phyloP scores from a whole-genome alignment of 2,329 filamentous ascomycete genomes.

The Xenoacremonium recifei region DNA sequence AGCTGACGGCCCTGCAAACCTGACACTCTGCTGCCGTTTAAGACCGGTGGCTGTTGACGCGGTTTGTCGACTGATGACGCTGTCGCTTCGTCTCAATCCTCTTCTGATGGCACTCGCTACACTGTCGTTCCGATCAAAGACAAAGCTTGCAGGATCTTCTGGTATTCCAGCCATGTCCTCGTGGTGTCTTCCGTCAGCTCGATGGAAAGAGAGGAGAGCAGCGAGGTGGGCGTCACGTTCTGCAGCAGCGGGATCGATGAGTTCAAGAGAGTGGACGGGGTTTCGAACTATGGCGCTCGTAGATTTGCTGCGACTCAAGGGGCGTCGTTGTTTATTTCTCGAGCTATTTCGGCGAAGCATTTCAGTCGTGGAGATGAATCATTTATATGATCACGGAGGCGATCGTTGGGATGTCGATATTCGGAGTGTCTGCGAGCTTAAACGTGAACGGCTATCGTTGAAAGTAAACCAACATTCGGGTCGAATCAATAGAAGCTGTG shows the following conservation, averaged over 20 bases:
- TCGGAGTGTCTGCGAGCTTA: too few relatives aligned
- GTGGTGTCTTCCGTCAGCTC: slow-evolving; percentile 42
- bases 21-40: slow-evolving; percentile 52
- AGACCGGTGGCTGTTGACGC: slow-evolving; percentile 21
- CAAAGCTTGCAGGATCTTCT: slow-evolving; percentile 23
- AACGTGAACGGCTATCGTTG: too few relatives aligned
- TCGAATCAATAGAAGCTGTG: too few relatives aligned
- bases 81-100: slow-evolving; percentile 11
- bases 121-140: slow-evolving; percentile 18
- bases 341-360: slow-evolving; percentile 53
- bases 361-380: too few relatives aligned
- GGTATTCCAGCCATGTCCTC: slow-evolving; percentile 12
- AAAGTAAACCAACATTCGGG: too few relatives aligned
- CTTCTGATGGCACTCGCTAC: slow-evolving; percentile 14
- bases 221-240: slow-evolving; percentile 62
- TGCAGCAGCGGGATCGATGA: slow-evolving; percentile 48
- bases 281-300: slow-evolving; percentile 42
- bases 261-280: slow-evolving; percentile 42
- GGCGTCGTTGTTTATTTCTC: slow-evolving; percentile 38
- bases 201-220: slow-evolving; percentile 58
- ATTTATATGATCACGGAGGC: too few relatives aligned
- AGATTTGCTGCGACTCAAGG: slow-evolving; percentile 53
- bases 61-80: slow-evolving; percentile 17
- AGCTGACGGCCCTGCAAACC: slow-evolving; percentile 44
- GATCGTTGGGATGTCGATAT: too few relatives aligned